Evolutionary conservation across 1,284 basidiomycete species (phyloP).

Genomic region (Moesziomyces sp.): DNA sequence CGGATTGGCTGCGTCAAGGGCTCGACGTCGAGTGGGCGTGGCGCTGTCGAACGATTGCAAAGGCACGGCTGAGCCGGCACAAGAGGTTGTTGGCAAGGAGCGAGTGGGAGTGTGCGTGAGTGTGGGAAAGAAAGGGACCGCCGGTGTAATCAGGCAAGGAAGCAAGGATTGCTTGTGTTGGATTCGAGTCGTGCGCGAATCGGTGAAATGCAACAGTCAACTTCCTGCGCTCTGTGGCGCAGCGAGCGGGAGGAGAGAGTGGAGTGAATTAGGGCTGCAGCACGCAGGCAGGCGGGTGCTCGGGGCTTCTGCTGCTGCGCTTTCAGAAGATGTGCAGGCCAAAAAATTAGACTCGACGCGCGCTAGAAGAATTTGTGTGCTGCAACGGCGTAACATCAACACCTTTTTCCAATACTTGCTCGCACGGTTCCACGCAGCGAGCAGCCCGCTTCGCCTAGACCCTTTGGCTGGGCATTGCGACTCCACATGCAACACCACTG

Average conservation of each 20-base stretch:
- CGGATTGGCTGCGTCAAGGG: too few relatives aligned
- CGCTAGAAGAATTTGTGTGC: too few relatives aligned
- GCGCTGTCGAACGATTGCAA: too few relatives aligned
- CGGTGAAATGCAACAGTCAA: neutral
- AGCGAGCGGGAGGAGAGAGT: neutral
- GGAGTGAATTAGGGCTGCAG: neutral
- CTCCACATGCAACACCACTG: neutral
- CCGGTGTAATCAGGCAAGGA: too few relatives aligned
- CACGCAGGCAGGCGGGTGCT: too few relatives aligned
- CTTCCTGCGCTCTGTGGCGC: neutral
- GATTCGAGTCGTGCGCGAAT: too few relatives aligned
- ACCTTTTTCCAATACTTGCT: slow-evolving; percentile 2
- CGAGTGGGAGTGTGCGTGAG: too few relatives aligned
- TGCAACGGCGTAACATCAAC: neutral
- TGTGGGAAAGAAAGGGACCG: too few relatives aligned
- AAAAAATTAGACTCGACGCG: neutral
- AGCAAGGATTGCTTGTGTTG: too few relatives aligned
- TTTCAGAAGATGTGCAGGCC: slow-evolving; percentile 1
- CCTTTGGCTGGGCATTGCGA: neutral
- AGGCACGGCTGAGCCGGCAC: neutral
- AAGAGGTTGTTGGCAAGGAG: too few relatives aligned
- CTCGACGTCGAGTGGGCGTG: too few relatives aligned
- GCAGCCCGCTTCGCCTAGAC: neutral
- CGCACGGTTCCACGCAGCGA: slow-evolving; percentile 21
- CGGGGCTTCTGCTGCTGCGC: neutral